Conservation (phyloP, 1,284 basidiomycete genomes). For the Ganoderma lucidum region DNA sequence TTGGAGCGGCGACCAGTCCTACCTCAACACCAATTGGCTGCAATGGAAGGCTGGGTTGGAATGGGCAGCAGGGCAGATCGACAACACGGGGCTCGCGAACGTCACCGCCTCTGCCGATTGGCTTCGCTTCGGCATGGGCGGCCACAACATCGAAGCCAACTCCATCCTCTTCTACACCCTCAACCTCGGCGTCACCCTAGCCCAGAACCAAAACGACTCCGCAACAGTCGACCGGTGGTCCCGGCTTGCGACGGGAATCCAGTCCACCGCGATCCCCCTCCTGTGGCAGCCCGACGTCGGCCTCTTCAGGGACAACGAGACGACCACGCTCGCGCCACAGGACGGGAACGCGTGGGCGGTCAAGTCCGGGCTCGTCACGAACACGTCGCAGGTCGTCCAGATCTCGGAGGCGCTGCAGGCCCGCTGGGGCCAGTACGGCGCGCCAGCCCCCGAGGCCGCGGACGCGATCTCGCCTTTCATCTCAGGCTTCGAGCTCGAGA, state of each 20-base stretch:
- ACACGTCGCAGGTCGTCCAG: conserved; percentile 17
- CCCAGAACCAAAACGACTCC: conserved; percentile 18
- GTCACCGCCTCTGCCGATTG: conserved; percentile 25
- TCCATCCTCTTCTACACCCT: conserved; percentile 32
- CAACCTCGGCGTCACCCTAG: conserved; percentile 23
- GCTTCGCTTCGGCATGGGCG: conserved; percentile 33
- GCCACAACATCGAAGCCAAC: conserved; percentile 34
- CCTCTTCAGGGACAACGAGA: conserved; percentile 33
- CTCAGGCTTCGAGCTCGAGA: conserved; percentile 31
- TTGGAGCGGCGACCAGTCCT: conserved; percentile 28
- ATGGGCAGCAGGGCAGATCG: conserved; percentile 29
- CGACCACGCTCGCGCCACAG: conserved; percentile 31
- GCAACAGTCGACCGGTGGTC: conserved; percentile 16
- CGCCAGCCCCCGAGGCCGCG: conserved; percentile 30
- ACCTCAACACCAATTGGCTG: conserved; percentile 22
- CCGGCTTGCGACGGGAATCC: conserved; percentile 23
- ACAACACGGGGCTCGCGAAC: conserved; percentile 28
- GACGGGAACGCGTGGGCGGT: conserved; percentile 33
- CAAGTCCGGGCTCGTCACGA: conserved; percentile 30
- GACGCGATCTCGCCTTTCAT: conserved; percentile 31
- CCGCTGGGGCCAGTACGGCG: conserved; percentile 30
- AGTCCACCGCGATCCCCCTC: conserved; percentile 25
- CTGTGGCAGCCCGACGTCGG: conserved; percentile 31
- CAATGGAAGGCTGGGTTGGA: conserved; percentile 27
- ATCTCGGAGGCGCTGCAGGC: conserved; percentile 26